Conservation (phyloP, 1,139 yeast genomes). For the Citeromyces siamensis region DNA sequence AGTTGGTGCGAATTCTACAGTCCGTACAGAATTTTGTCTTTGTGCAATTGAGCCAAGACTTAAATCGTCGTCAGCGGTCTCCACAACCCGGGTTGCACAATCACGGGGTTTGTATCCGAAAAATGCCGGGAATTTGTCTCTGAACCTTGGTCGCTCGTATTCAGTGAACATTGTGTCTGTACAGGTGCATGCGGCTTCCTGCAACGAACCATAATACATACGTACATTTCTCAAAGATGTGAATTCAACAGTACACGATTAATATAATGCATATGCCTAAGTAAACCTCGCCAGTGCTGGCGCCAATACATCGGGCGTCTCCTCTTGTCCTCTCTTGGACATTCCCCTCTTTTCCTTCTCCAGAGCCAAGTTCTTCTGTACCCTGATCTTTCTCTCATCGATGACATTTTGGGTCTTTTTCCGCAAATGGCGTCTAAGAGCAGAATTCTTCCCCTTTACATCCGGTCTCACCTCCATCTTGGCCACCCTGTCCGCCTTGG, state of each 20-base stretch:
- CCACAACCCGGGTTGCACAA: background rate
- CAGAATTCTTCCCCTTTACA: constrained; percentile 71
- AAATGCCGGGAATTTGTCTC: background rate
- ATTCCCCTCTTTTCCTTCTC: constrained; percentile 58
- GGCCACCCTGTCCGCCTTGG: constrained; percentile 23
- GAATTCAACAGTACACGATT: background rate
- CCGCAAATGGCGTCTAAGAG: constrained; percentile 67
- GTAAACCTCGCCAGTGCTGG: constrained; percentile 45
- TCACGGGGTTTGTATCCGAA: background rate
- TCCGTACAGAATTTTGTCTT: too few species aligned
- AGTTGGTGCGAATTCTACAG: too few species aligned
- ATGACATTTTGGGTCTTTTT: constrained; percentile 80
- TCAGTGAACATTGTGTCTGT: too few species aligned
- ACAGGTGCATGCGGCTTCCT: too few species aligned
- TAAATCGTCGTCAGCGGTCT: background rate
- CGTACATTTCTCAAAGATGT: too few species aligned
- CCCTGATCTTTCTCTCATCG: constrained; percentile 74
- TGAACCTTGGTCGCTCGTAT: too few species aligned
- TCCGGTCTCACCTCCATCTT: constrained; percentile 34
- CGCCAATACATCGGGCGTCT: constrained; percentile 38
- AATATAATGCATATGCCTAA: background rate
- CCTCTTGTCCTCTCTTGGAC: constrained; percentile 34
- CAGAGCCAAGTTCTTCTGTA: constrained; percentile 62
- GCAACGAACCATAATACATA: too few species aligned
- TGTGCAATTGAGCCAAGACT: background rate